Conservation (phyloP, 2,329 filamentous ascomycete species). For the Aspergillus persii region DNA sequence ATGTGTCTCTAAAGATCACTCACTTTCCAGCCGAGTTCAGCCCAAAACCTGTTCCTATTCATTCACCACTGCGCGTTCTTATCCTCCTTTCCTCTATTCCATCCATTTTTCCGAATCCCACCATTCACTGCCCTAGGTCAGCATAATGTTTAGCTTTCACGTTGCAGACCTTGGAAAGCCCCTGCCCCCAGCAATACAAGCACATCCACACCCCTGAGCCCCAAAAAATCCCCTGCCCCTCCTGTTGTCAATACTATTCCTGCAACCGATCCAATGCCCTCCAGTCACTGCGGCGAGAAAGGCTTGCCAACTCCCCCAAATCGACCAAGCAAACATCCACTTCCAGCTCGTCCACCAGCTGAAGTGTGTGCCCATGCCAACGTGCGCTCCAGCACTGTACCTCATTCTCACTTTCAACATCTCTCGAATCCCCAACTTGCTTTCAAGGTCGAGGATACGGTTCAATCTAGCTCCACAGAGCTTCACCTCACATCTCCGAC, state of each 20-base stretch:
- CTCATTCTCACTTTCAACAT: neutral
- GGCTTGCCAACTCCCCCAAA: neutral
- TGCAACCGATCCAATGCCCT: neutral
- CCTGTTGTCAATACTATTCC: neutral
- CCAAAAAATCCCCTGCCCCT: neutral
- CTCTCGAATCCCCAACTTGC: neutral
- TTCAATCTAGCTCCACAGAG: neutral
- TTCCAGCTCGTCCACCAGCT: neutral
- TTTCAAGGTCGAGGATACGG: neutral
- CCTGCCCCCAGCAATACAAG: neutral
- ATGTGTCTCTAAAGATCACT: neutral
- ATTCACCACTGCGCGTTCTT: neutral
- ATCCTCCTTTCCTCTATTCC: neutral
- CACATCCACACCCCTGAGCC: neutral
- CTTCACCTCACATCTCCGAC: neutral
- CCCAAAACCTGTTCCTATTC: neutral
- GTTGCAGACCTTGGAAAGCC: neutral
- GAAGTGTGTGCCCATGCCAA: neutral
- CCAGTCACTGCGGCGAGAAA: neutral
- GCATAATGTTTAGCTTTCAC: neutral
- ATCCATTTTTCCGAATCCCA: neutral
- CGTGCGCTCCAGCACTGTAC: neutral
- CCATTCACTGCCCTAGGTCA: neutral
- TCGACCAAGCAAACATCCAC: neutral
- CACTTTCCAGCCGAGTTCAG: neutral